Percentiles rank a stretch among this genome's conserved stretches.
Conservation (phyloP, 257 asterid genomes). For the Cinchona pubescens region DNA sequence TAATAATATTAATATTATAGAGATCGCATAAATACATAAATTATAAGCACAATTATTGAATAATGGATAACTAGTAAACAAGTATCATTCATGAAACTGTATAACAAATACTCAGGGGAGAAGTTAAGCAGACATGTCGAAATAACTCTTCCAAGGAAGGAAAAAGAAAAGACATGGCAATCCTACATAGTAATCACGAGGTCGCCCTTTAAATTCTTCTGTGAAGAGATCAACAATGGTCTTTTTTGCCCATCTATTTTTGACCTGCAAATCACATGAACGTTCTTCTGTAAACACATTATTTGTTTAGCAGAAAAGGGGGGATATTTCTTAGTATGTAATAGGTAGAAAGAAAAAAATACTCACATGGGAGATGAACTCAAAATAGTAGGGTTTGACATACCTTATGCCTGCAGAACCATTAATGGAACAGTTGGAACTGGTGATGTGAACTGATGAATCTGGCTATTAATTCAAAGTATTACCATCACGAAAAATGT, state of each 20-base stretch:
- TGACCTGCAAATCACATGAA: slow-evolving; percentile 53
- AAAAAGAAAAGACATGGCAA: not conserved
- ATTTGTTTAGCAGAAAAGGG: not conserved
- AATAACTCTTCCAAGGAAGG: not conserved
- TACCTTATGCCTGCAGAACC: slow-evolving; percentile 75
- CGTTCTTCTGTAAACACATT: not conserved
- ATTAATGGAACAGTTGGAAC: slow-evolving; percentile 11
- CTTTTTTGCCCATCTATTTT: slow-evolving; percentile 87
- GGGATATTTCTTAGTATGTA: not conserved
- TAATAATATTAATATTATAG: too few relatives aligned
- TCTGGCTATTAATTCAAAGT: not conserved
- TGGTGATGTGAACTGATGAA: not conserved
- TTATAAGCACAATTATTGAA: not conserved
- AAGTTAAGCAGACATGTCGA: not conserved
- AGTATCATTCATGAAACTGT: not conserved
- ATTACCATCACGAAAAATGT: slow-evolving; percentile 62
- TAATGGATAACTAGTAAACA: not conserved
- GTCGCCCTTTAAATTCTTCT: slow-evolving; percentile 84
- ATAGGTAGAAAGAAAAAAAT: slow-evolving; percentile 6
- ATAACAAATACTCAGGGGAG: not conserved
- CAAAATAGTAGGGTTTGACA: slow-evolving; percentile 89
- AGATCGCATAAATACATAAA: not conserved
- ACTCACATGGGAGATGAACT: slow-evolving; percentile 83
- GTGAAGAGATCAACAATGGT: slow-evolving; percentile 84
- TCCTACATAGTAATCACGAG: slow-evolving; percentile 81